Percentiles rank a stretch among this genome's conserved stretches.
Evolutionary conservation across 106 monocot genomes (phyloP).

Genomic region (Allium cepa): DNA sequence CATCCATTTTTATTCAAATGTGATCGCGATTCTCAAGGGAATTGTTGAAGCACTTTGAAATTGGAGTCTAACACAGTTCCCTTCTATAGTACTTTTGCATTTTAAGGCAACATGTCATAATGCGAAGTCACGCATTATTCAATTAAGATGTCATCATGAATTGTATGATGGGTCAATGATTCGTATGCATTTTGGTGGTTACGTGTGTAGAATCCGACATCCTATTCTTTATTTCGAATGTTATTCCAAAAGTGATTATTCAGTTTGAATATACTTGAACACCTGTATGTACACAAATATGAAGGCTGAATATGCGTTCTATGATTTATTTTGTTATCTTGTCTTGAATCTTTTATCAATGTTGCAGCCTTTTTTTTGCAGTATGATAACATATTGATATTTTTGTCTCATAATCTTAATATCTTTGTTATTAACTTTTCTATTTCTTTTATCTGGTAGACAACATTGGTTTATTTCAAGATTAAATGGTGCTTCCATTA

Average conservation of each 20-base stretch:
- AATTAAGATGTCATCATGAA: too few relatives aligned
- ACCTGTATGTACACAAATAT: background rate
- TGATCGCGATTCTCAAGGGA: background rate
- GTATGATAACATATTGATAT: background rate
- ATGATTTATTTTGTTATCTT: background rate
- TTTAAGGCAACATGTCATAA: too few relatives aligned
- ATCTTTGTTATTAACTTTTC: background rate
- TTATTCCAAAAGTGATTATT: too few relatives aligned
- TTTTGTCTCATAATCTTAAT: background rate
- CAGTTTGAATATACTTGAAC: background rate
- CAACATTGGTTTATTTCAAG: slow-evolving; percentile 93
- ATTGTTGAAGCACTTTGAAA: background rate
- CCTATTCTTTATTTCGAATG: too few relatives aligned
- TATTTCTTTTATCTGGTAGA: slow-evolving; percentile 27
- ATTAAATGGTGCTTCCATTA: slow-evolving; percentile 79
- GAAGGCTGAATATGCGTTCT: too few relatives aligned
- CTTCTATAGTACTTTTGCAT: too few relatives aligned
- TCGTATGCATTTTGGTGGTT: too few relatives aligned
- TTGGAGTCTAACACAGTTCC: too few relatives aligned
- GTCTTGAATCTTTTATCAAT: background rate
- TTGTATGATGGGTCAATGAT: too few relatives aligned
- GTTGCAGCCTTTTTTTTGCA: background rate
- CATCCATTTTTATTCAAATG: background rate
- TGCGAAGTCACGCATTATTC: too few relatives aligned
- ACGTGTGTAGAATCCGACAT: too few relatives aligned